These are phyloP conservation scores for Colletotrichum lupini DNA, from an alignment of 2,329 filamentous ascomycete genomes.

Conservation along the genomic window DNA sequence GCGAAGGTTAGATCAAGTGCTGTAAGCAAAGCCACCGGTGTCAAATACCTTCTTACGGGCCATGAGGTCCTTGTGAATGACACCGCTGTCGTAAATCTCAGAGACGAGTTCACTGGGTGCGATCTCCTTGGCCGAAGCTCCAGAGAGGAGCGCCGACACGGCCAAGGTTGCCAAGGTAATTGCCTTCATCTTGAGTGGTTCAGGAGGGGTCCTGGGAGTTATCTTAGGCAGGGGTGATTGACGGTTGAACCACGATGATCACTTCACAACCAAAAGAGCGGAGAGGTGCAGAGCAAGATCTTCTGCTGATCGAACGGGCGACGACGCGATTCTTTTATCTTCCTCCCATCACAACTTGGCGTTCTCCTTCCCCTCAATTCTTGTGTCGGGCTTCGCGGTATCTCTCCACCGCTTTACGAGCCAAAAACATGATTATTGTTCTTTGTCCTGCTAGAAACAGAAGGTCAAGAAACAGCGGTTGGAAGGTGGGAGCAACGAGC, in stretches of 20 bases:
- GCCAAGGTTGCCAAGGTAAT: slow-evolving; percentile 29
- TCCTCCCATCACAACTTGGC: slow-evolving; percentile 11
- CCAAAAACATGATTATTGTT: slow-evolving; percentile 10
- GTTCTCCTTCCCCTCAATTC: background rate
- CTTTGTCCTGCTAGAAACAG: slow-evolving; percentile 20
- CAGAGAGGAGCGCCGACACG: slow-evolving; percentile 30
- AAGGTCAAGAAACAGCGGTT: slow-evolving; percentile 6
- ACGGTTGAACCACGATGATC: slow-evolving; percentile 17
- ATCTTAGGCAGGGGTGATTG: background rate
- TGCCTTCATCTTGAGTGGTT: slow-evolving; percentile 31
- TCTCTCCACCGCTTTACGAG: slow-evolving; percentile 6
- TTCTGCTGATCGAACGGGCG: background rate
- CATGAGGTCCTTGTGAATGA: slow-evolving; percentile 38
- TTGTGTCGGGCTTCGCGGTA: background rate
- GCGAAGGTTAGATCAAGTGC: background rate
- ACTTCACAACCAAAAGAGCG: slow-evolving; percentile 11
- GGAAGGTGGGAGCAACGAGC: background rate
- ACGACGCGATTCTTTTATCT: slow-evolving; percentile 16
- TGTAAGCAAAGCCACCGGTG: no score
- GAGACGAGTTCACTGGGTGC: slow-evolving; percentile 35
- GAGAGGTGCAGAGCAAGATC: slow-evolving; percentile 6
- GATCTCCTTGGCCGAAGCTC: slow-evolving; percentile 37
- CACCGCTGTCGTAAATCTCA: slow-evolving; percentile 37
- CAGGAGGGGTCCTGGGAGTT: slow-evolving; percentile 6
- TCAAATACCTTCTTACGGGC: slow-evolving; percentile 35